These are phyloP conservation scores for Laguncularia racemosa DNA, from an alignment of 345 rosid genomes.

Conservation along the genomic window DNA sequence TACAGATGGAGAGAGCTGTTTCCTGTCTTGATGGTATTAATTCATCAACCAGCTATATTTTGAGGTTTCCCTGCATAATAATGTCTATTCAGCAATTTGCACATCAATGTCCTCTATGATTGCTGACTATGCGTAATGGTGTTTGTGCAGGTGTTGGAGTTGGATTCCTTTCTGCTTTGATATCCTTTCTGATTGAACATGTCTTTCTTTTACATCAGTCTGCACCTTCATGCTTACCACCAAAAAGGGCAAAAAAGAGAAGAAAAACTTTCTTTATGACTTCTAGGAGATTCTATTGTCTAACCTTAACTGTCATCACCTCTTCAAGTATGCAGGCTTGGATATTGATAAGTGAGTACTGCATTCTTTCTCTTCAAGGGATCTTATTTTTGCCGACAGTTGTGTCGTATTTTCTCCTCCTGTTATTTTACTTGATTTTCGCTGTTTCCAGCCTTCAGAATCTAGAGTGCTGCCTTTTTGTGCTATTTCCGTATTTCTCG, in stretches of 20 bases:
- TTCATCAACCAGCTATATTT: too few species aligned
- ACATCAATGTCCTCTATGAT: slow-evolving; percentile 1
- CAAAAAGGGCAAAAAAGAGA: too few species aligned
- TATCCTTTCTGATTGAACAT: slow-evolving; percentile 52
- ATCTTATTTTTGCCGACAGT: slow-evolving; percentile 5
- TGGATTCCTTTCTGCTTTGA: slow-evolving; percentile 92
- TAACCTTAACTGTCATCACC: slow-evolving; percentile 80
- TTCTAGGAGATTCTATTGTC: slow-evolving; percentile 19
- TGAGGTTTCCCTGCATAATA: too few species aligned
- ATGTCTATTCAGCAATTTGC: background rate
- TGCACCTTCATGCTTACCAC: too few species aligned
- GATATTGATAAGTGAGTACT: slow-evolving; percentile 92
- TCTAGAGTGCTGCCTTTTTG: slow-evolving; percentile 96
- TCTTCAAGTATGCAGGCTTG: slow-evolving; percentile 96
- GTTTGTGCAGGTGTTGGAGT: slow-evolving; percentile 83
- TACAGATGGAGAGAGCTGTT: background rate
- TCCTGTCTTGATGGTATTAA: background rate
- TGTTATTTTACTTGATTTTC: slow-evolving; percentile 3
- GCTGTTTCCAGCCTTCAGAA: slow-evolving; percentile 74
- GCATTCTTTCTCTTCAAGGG: background rate
- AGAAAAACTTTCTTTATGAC: background rate
- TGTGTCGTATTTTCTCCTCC: slow-evolving; percentile 7
- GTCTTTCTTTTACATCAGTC: background rate
- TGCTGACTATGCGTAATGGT: slow-evolving; percentile 15
- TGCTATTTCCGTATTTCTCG: slow-evolving; percentile 65